Conservation (phyloP, 306 rosid species). For the Quercus parvula region DNA sequence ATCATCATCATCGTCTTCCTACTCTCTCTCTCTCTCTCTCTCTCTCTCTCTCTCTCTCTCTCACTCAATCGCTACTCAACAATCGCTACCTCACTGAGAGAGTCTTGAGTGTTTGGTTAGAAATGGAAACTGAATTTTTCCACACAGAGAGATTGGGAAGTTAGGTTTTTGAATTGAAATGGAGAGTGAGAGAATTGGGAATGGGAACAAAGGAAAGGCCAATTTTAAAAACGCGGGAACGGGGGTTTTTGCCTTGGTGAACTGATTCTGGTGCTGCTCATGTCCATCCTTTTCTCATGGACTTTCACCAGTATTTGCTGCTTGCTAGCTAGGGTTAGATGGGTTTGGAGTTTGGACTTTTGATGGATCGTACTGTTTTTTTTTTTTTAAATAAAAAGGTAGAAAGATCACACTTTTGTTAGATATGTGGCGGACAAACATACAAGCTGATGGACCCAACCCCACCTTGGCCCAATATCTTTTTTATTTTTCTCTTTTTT, state of each 20-base stretch:
- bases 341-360: too few relatives aligned
- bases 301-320: not conserved
- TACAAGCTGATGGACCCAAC: too few relatives aligned
- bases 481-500: too few relatives aligned
- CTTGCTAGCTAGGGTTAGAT: not conserved
- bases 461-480: too few relatives aligned
- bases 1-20: conserved; percentile 33
- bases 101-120: not conserved
- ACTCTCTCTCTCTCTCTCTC: not conserved
- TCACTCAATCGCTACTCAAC: too few relatives aligned
- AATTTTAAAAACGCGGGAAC: not conserved
- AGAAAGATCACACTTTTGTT: too few relatives aligned
- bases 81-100: not conserved
- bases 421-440: too few relatives aligned
- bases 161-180: not conserved
- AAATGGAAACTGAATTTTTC: not conserved
- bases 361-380: too few relatives aligned
- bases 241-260: not conserved
- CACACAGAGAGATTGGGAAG: not conserved
- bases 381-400: too few relatives aligned
- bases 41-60: not conserved
- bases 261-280: not conserved
- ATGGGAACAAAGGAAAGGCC: not conserved
- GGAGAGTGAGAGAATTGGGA: not conserved
- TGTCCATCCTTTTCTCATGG: not conserved